These are phyloP conservation scores for Capsella rubella DNA, from an alignment of 441 rosid species.

Conservation along the genomic window DNA sequence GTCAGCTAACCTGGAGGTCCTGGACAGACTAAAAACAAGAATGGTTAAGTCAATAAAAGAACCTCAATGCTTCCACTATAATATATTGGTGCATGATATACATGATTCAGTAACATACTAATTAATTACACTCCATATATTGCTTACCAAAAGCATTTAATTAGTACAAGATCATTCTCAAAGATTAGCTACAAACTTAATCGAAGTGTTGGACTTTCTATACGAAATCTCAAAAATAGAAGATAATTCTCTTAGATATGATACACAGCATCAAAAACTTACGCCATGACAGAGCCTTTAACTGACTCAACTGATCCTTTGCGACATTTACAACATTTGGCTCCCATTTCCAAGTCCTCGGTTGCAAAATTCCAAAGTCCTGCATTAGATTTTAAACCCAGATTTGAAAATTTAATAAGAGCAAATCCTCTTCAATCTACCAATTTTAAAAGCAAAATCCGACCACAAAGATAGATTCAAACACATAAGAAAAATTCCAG, in stretches of 20 bases:
- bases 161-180: not conserved
- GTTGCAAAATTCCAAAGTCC: constrained; percentile 19
- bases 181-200: not conserved
- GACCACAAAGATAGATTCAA: not conserved
- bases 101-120: constrained; percentile 1
- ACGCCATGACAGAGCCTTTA: not conserved
- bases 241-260: not conserved
- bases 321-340: constrained; percentile 13
- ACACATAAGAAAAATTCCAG: not conserved
- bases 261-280: constrained; percentile 5
- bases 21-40: constrained; percentile 7
- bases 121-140: not conserved
- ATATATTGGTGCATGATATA: not conserved
- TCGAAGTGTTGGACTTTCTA: not conserved
- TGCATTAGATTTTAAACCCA: constrained; percentile 9
- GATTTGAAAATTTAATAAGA: not conserved
- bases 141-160: not conserved
- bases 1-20: constrained; percentile 26
- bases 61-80: not conserved
- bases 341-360: constrained; percentile 21
- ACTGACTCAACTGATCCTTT: not conserved
- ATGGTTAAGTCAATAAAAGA: constrained; percentile 11
- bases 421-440: not conserved
- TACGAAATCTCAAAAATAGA: too few species aligned
- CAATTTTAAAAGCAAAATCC: not conserved